These are phyloP conservation scores for Diaporthe sp. DNA, from an alignment of 2,329 filamentous ascomycete genomes.

Conservation along the genomic window DNA sequence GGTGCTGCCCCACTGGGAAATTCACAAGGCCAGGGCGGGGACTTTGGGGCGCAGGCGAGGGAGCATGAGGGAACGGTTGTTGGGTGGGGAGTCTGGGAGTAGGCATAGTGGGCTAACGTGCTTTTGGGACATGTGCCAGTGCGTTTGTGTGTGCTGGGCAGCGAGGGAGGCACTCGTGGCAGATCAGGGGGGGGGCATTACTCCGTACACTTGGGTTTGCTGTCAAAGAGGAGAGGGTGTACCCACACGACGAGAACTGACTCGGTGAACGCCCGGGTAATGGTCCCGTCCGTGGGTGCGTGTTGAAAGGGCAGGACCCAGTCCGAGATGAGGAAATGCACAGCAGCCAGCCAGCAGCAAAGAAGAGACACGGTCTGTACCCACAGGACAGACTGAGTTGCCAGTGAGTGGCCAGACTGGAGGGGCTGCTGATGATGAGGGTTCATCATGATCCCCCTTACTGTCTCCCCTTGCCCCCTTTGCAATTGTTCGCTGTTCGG, in stretches of 20 bases:
- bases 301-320: constrained; percentile 7
- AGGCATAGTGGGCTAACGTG: background rate
- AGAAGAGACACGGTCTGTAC: background rate
- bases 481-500: constrained; percentile 1
- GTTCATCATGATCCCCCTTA: background rate
- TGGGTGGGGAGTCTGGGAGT: background rate
- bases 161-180: background rate
- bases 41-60: background rate
- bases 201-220: background rate
- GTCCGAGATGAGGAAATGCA: constrained; percentile 20
- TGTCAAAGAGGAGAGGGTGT: background rate
- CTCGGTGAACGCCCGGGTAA: constrained; percentile 15
- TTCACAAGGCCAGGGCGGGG: constrained; percentile 18
- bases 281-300: constrained; percentile 7
- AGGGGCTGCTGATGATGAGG: background rate
- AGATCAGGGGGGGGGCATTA: constrained; percentile 15
- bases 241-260: constrained; percentile 3
- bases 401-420: background rate
- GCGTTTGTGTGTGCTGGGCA: background rate
- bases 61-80: background rate
- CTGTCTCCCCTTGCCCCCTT: background rate
- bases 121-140: background rate
- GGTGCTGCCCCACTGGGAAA: background rate
- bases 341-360: background rate
- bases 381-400: background rate